Evolutionary conservation across 1,139 yeast genomes (phyloP).

Genomic region (Taiozyma onychis): DNA sequence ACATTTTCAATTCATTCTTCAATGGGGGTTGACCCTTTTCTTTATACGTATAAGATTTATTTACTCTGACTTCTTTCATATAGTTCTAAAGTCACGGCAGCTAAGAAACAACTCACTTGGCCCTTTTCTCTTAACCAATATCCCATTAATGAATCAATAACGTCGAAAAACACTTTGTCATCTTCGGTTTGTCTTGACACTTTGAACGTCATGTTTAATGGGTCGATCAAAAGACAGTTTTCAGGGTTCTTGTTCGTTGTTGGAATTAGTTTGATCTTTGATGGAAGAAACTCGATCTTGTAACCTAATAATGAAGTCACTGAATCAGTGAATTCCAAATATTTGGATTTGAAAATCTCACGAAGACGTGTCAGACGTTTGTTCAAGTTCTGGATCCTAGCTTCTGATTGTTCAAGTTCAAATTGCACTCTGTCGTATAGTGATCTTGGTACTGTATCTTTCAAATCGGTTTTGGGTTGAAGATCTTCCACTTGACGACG

Average conservation of each 20-base stretch:
- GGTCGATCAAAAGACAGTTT: conserved; percentile 29
- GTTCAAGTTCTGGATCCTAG: conserved; percentile 43
- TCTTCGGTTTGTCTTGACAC: conserved; percentile 24
- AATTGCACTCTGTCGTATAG: conserved; percentile 59
- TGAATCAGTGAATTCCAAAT: conserved; percentile 67
- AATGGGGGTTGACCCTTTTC: neutral
- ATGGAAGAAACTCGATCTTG: conserved; percentile 63
- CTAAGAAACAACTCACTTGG: conserved; percentile 75
- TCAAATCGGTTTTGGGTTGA: conserved; percentile 9
- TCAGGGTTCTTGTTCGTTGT: conserved; percentile 36
- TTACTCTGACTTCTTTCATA: conserved; percentile 31
- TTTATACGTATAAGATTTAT: neutral
- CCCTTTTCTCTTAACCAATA: conserved; percentile 67
- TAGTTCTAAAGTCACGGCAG: conserved; percentile 66
- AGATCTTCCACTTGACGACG: conserved; percentile 59
- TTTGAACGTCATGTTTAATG: conserved; percentile 28
- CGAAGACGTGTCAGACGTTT: conserved; percentile 58
- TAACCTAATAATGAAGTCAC: conserved; percentile 71
- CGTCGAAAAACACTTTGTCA: conserved; percentile 32
- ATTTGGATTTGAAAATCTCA: conserved; percentile 61
- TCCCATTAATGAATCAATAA: conserved; percentile 52
- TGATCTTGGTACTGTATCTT: conserved; percentile 47
- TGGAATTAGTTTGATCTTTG: conserved; percentile 64
- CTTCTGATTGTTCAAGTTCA: conserved; percentile 46
- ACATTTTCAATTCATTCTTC: neutral